A percentile compares a stretch with the other conserved stretches of the same genome.
These are phyloP conservation scores for Cordyceps tenuipes DNA, from an alignment of 2,329 filamentous ascomycete genomes.

Conservation along the genomic window DNA sequence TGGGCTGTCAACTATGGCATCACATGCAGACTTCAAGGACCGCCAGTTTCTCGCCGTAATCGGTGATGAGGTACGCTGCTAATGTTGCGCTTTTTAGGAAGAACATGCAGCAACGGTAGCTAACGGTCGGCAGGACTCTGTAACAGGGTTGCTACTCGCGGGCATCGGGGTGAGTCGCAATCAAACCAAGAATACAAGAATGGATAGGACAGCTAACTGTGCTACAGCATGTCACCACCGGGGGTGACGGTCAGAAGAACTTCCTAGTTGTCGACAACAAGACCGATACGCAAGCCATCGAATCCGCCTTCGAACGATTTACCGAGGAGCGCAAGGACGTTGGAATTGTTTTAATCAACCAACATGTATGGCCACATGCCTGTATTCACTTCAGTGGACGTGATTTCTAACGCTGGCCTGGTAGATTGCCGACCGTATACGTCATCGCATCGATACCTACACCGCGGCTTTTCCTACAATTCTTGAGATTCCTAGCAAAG, in stretches of 20 bases:
- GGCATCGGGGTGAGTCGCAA: conserved; percentile 69
- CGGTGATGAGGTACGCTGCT: conserved; percentile 71
- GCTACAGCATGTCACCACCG: conserved; percentile 74
- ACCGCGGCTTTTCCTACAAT: conserved; percentile 93
- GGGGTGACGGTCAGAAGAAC: conserved; percentile 89
- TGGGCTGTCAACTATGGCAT: conserved; percentile 33
- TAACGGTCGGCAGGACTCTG: conserved; percentile 64
- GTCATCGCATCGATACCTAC: conserved; percentile 82
- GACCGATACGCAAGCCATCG: conserved; percentile 81
- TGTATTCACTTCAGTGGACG: too few species aligned
- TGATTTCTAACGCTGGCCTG: neutral
- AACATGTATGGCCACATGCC: conserved; percentile 57
- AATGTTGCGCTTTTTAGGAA: neutral
- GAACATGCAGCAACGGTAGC: conserved; percentile 11
- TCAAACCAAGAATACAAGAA: neutral
- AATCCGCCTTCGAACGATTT: conserved; percentile 82
- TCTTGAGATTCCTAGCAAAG: conserved; percentile 96
- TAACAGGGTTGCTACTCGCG: conserved; percentile 89
- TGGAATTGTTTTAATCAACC: conserved; percentile 92
- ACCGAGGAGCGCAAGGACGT: conserved; percentile 91
- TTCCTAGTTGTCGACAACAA: conserved; percentile 94
- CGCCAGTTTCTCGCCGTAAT: conserved; percentile 96
- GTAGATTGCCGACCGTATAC: conserved; percentile 89
- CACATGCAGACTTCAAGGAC: conserved; percentile 62
- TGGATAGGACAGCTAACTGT: neutral